Conservation (phyloP, 495 filamentous ascomycete species). For the Thermothielavioides terrestris region DNA sequence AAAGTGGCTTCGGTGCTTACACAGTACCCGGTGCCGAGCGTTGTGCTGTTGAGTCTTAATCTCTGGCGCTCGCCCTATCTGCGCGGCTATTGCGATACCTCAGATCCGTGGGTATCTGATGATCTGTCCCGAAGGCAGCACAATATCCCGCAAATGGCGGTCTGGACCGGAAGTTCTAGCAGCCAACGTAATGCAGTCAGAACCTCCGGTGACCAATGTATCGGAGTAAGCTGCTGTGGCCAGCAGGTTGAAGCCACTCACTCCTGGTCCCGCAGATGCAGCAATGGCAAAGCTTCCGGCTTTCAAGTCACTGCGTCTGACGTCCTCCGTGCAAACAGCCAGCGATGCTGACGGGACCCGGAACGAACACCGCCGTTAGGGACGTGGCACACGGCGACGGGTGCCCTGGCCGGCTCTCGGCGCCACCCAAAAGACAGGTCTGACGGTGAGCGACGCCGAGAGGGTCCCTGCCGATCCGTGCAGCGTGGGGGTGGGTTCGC, state of each 20-base stretch:
- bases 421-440: not conserved
- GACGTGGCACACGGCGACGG: too few relatives aligned
- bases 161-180: constrained; percentile 12
- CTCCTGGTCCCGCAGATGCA: too few relatives aligned
- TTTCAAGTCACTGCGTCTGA: not conserved
- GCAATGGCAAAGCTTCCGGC: not conserved
- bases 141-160: constrained; percentile 23
- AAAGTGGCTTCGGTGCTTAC: constrained; percentile 5
- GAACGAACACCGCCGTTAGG: too few relatives aligned
- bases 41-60: not conserved
- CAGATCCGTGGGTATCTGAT: not conserved
- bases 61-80: too few relatives aligned
- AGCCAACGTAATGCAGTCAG: constrained; percentile 1
- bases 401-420: not conserved
- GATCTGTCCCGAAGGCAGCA: not conserved
- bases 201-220: not conserved
- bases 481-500: not conserved
- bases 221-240: too few relatives aligned
- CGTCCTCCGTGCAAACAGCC: not conserved
- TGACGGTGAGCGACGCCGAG: not conserved
- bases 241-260: too few relatives aligned
- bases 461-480: constrained; percentile 4
- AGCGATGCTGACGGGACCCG: not conserved
- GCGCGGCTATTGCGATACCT: not conserved
- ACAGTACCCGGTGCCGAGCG: constrained; percentile 10